Base-by-base conservation (phyloP, 371 early-diverging fungal genomes). In the Modicella reniformis region DNA sequence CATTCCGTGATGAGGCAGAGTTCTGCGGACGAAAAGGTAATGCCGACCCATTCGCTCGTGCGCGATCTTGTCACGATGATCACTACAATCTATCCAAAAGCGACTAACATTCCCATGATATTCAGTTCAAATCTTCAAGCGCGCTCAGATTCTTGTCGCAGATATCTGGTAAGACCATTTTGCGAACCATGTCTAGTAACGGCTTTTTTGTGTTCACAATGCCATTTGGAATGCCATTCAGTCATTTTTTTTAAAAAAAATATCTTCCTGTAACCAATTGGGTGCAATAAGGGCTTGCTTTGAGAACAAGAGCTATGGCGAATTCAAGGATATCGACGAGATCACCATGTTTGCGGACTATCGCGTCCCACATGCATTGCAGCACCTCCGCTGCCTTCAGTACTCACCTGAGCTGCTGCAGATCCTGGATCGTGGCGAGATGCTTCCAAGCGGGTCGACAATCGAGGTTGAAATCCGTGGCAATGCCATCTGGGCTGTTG, bases 261-360 rank as follows among this genome's bases (percentile, higher is more conserved):
- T 41, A 33, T 65, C 50, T 17, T 52, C 52, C 15, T 4, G 26
- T 50, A 44, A 60, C 40, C 33, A 41, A 41, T n/a, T n/a, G n/a
- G n/a, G n/a, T n/a, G n/a, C 26, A 44, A 3, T 66, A 90, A n/a
- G 90, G 94, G 94, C 93, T 15, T 94, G 95, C 65, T 95, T 95
- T 66, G 92, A 94, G 75, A 92, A 93, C 32, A 40, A 81, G 66
- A 74, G 79, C 0, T 74, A 74, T 57, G 94, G 95, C 1, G 49
- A 71, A 8, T 94, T 95, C 75, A 53, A 82, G 26, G 94, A 95
- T 72, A 95, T 96, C 75, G 92, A 92, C 72, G 62, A 82, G 5
- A 87, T 96, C 55, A 96, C 96, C 21, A 96, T 96, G 95, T 95
- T 96, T 90, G 96, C 96, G 6, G 96, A 96, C 82, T 96, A 96